phyloP scores from a whole-genome alignment of 2,329 filamentous ascomycete genomes.

The Hymenoscyphus linearis region DNA sequence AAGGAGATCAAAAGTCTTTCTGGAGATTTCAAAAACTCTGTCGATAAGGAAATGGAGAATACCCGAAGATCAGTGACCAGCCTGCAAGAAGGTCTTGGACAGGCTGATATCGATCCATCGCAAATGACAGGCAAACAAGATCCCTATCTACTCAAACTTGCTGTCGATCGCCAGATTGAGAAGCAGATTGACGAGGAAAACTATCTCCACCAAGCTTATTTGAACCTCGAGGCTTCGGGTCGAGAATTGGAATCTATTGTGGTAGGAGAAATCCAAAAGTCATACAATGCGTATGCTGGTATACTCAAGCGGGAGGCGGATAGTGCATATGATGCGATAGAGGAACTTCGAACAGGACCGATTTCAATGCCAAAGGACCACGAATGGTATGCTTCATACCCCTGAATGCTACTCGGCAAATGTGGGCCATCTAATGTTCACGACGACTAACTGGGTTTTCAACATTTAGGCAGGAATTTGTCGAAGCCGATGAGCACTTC shows the following conservation, averaged over 20 bases:
- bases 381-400: constrained; percentile 58
- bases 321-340: constrained; percentile 69
- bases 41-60: constrained; percentile 88
- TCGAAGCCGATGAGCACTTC: constrained; percentile 76
- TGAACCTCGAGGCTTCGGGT: constrained; percentile 91
- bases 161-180: constrained; percentile 85
- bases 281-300: constrained; percentile 87
- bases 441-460: not conserved
- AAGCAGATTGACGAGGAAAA: constrained; percentile 95
- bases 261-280: constrained; percentile 95
- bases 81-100: constrained; percentile 75
- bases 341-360: constrained; percentile 77
- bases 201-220: constrained; percentile 90
- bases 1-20: constrained; percentile 95
- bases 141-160: constrained; percentile 79
- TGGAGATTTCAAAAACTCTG: constrained; percentile 93
- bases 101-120: constrained; percentile 72
- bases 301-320: constrained; percentile 91
- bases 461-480: constrained; percentile 52
- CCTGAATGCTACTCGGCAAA: not conserved
- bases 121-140: constrained; percentile 80
- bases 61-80: constrained; percentile 74
- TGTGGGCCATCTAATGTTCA: not conserved
- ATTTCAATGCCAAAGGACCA: constrained; percentile 90
- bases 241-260: constrained; percentile 95